Conservation (phyloP, 192 early-diverging fungal species). For the Phycomyces blakesleeanus region DNA sequence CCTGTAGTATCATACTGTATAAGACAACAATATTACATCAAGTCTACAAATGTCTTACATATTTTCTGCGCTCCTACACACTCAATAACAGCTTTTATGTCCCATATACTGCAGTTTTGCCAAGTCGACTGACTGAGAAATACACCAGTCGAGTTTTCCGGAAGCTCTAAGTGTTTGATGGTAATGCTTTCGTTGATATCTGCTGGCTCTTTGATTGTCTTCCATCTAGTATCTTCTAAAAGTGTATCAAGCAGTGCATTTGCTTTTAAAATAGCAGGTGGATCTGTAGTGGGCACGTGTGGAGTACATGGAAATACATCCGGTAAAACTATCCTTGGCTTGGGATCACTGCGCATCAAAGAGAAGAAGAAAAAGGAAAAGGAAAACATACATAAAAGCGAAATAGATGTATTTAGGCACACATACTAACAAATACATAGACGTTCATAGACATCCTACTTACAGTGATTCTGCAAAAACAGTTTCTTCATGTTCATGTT, state of each 20-base stretch:
- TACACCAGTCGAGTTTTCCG: constrained; percentile 36
- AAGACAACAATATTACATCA: background rate
- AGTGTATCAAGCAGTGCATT: background rate
- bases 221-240: background rate
- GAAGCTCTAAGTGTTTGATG: constrained; percentile 30
- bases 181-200: constrained; percentile 21
- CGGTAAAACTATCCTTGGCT: background rate
- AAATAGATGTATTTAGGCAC: too few relatives aligned
- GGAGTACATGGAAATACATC: background rate
- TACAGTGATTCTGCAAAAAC: too few relatives aligned
- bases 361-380: too few relatives aligned
- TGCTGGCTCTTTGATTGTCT: background rate
- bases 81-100: constrained; percentile 43
- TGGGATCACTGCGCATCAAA: too few relatives aligned
- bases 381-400: too few relatives aligned
- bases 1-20: constrained; percentile 12
- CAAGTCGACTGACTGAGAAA: constrained; percentile 38
- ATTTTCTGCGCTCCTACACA: constrained; percentile 36
- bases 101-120: constrained; percentile 45
- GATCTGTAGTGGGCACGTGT: constrained; percentile 4
- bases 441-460: too few relatives aligned
- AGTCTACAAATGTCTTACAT: constrained; percentile 24
- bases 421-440: too few relatives aligned
- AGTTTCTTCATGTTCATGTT: too few relatives aligned
- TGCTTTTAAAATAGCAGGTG: constrained; percentile 18